Percentiles rank a stretch among this genome's conserved stretches.
These are phyloP conservation scores for Astrocystis sublimbata DNA, from an alignment of 495 filamentous ascomycete genomes.

Conservation along the genomic window DNA sequence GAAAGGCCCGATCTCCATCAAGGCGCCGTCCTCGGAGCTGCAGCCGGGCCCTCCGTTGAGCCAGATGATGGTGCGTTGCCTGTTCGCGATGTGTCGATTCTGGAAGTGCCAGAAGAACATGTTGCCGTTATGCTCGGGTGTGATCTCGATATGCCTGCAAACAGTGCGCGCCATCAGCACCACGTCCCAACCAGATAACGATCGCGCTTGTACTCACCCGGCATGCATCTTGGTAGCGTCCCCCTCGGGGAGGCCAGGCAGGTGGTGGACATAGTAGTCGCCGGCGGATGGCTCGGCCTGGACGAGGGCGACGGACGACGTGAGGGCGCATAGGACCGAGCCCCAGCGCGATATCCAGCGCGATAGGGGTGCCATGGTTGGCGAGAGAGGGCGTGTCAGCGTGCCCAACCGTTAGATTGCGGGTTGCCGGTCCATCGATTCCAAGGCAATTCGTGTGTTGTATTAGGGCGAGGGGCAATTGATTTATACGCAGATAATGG, in stretches of 20 bases:
- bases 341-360: conserved; percentile 43
- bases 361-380: conserved; percentile 28
- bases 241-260: conserved; percentile 83
- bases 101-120: conserved; percentile 98
- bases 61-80: conserved; percentile 92
- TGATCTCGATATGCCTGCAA: conserved; percentile 84
- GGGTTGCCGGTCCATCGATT: conserved; percentile 14
- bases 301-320: conserved; percentile 34
- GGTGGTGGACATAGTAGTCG: conserved; percentile 83
- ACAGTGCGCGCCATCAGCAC: background rate
- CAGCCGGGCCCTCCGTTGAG: conserved; percentile 95
- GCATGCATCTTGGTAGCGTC: conserved; percentile 95
- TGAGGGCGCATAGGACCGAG: conserved; percentile 37
- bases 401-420: background rate
- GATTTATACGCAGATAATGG: too few relatives aligned
- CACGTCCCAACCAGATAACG: background rate
- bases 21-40: conserved; percentile 91
- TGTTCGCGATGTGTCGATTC: conserved; percentile 91
- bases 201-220: conserved; percentile 62
- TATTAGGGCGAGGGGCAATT: background rate
- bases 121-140: conserved; percentile 79
- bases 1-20: conserved; percentile 98
- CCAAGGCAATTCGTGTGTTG: background rate
- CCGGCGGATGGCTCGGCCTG: conserved; percentile 57
- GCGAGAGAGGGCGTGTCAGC: background rate